phyloP scores from a whole-genome alignment of 805 yeast species.

The Priceomyces haplophilus region DNA sequence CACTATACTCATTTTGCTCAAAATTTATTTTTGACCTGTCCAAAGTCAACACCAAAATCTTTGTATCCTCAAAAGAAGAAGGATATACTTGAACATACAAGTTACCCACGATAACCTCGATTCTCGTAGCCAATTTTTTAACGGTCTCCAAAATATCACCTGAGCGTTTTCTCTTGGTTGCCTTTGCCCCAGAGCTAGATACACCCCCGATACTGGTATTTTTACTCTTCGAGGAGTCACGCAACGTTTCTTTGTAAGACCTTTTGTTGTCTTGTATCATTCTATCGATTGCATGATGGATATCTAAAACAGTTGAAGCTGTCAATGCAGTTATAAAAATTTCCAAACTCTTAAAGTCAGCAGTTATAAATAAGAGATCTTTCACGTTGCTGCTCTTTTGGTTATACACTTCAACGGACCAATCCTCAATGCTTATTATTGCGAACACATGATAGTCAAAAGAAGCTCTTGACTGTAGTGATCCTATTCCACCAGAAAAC shows the following conservation, averaged over 20 bases:
- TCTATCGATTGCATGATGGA: conserved; percentile 65
- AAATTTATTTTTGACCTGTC: conserved; percentile 55
- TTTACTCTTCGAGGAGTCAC: conserved; percentile 45
- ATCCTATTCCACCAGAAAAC: conserved; percentile 53
- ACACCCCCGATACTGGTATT: conserved; percentile 1
- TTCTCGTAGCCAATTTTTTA: conserved; percentile 58
- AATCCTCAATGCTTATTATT: conserved; percentile 49
- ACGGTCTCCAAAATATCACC: conserved; percentile 28
- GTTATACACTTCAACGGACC: conserved; percentile 61
- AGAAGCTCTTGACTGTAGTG: conserved; percentile 58
- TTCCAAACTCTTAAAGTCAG: conserved; percentile 50
- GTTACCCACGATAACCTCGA: conserved; percentile 58
- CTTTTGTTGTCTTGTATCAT: conserved; percentile 69
- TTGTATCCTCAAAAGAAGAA: conserved; percentile 71
- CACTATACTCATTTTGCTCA: conserved; percentile 44
- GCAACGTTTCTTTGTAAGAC: conserved; percentile 72
- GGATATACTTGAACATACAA: conserved; percentile 73
- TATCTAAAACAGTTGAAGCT: conserved; percentile 78
- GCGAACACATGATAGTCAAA: conserved; percentile 87
- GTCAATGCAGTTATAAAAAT: conserved; percentile 78
- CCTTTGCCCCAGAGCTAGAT: not conserved
- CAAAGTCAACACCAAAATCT: conserved; percentile 62
- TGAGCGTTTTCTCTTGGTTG: conserved; percentile 4
- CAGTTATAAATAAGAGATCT: conserved; percentile 58
- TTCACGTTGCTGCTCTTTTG: conserved; percentile 55